Conservation (phyloP, 140 eudicot genomes). For the Bidens hawaiensis region DNA sequence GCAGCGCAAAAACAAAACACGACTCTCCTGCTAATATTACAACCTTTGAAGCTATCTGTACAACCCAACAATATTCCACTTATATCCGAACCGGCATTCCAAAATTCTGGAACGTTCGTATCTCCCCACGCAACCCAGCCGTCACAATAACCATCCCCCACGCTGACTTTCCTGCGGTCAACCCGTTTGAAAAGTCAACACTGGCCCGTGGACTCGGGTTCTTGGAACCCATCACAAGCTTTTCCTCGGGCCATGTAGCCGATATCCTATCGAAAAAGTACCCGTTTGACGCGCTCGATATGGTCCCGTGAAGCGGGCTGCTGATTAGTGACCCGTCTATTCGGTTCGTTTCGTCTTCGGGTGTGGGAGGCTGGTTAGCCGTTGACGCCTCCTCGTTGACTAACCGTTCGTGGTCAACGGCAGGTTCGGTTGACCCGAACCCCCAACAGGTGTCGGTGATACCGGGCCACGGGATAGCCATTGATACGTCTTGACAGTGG, state of each 20-base stretch:
- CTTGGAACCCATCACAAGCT: slow-evolving; percentile 55
- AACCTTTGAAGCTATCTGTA: slow-evolving; percentile 59
- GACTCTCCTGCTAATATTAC: slow-evolving; percentile 58
- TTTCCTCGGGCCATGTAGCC: slow-evolving; percentile 96
- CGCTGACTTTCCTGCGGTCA: slow-evolving; percentile 55
- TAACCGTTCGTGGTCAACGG: slow-evolving; percentile 22
- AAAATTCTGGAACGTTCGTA: slow-evolving; percentile 87
- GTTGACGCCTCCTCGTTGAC: slow-evolving; percentile 51
- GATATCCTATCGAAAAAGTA: slow-evolving; percentile 81
- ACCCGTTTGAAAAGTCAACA: slow-evolving; percentile 66
- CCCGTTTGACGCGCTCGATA: slow-evolving; percentile 60
- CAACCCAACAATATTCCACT: slow-evolving; percentile 35
- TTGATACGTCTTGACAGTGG: slow-evolving; percentile 89
- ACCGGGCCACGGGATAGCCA: slow-evolving; percentile 98
- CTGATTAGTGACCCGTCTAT: slow-evolving; percentile 42
- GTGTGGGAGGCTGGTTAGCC: slow-evolving; percentile 74
- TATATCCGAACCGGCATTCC: slow-evolving; percentile 79
- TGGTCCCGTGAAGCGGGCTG: slow-evolving; percentile 73
- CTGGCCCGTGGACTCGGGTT: slow-evolving; percentile 65
- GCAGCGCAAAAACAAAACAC: slow-evolving; percentile 35
- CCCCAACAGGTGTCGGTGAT: slow-evolving; percentile 48
- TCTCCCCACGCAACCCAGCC: slow-evolving; percentile 85
- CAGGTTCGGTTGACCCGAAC: slow-evolving; percentile 35
- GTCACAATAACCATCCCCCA: slow-evolving; percentile 99
- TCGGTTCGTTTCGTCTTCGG: slow-evolving; percentile 47